phyloP scores from a whole-genome alignment of 2,329 filamentous ascomycete genomes.

The Stylonectria norvegica region DNA sequence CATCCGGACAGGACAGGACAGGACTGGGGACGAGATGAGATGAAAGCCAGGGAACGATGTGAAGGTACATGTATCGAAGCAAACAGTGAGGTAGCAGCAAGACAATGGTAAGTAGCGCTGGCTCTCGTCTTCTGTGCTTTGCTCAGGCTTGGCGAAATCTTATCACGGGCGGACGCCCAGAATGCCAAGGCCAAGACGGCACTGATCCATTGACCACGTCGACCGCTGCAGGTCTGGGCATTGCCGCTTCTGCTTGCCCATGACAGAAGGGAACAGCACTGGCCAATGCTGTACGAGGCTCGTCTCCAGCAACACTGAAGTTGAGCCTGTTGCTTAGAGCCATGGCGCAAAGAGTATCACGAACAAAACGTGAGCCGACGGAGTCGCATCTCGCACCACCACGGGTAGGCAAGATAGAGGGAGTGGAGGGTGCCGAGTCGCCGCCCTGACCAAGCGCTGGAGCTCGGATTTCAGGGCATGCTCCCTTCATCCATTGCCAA shows the following conservation, averaged over 20 bases:
- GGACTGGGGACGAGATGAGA: conserved; percentile 7
- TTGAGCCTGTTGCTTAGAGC: conserved; percentile 21
- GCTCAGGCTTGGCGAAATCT: conserved; percentile 29
- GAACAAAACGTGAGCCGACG: no score
- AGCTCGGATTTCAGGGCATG: no score
- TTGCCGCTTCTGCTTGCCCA: background rate
- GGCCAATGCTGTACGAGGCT: conserved; percentile 18
- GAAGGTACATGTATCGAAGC: conserved; percentile 21
- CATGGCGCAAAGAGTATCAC: no score
- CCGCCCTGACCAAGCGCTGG: no score
- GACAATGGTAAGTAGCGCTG: conserved; percentile 19
- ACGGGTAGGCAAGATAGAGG: no score
- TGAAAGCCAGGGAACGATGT: conserved; percentile 16
- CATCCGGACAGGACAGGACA: conserved; percentile 19
- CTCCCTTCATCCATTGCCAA: no score
- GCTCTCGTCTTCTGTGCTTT: conserved; percentile 25
- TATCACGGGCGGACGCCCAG: conserved; percentile 30
- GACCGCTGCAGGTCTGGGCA: conserved; percentile 15
- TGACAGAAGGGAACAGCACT: conserved; percentile 13
- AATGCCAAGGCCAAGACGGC: conserved; percentile 29
- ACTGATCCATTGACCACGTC: conserved; percentile 29
- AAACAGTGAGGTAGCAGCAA: conserved; percentile 14
- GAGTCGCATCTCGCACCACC: no score
- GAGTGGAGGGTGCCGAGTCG: no score
- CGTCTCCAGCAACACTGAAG: conserved; percentile 13